Evolutionary conservation across 441 rosid species (phyloP).

Genomic region (Euphorbia schlechtendalii): DNA sequence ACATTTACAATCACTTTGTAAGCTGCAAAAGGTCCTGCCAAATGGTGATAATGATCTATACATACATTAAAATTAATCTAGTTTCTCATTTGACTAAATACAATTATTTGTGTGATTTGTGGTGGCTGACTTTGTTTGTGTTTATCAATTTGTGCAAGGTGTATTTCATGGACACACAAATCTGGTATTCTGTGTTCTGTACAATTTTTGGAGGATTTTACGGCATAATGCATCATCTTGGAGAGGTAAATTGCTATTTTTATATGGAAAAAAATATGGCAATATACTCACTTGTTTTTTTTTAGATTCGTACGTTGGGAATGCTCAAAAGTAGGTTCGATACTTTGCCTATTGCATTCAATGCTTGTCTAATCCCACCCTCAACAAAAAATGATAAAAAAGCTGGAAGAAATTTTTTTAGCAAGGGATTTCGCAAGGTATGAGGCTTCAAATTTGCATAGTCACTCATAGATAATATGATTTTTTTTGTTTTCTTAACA

Average conservation of each 20-base stretch:
- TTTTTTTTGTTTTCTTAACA: slow-evolving; percentile 2
- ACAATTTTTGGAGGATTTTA: slow-evolving; percentile 87
- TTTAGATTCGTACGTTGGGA: slow-evolving; percentile 94
- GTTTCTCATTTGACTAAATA: neutral
- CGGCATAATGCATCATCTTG: slow-evolving; percentile 97
- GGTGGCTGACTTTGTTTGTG: slow-evolving; percentile 9
- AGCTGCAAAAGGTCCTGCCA: neutral
- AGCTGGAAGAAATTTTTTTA: slow-evolving; percentile 40
- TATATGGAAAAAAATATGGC: slow-evolving; percentile 13
- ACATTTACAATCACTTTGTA: neutral
- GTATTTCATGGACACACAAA: slow-evolving; percentile 97
- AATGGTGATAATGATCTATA: neutral
- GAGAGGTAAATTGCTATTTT: slow-evolving; percentile 59
- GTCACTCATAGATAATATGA: slow-evolving; percentile 1
- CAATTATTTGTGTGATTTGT: neutral
- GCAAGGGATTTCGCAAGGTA: slow-evolving; percentile 45
- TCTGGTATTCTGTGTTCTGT: slow-evolving; percentile 99
- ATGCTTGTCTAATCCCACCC: slow-evolving; percentile 63
- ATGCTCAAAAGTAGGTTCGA: slow-evolving; percentile 96
- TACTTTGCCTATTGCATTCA: slow-evolving; percentile 86
- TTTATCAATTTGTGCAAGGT: slow-evolving; percentile 43
- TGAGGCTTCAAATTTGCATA: slow-evolving; percentile 17
- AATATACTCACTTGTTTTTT: slow-evolving; percentile 23
- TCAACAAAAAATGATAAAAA: slow-evolving; percentile 38
- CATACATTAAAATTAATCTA: neutral